A percentile compares a stretch with the other conserved stretches of the same genome.
Conservation (phyloP, 1,284 basidiomycete species). For the Cystobasidium slooffiae region DNA sequence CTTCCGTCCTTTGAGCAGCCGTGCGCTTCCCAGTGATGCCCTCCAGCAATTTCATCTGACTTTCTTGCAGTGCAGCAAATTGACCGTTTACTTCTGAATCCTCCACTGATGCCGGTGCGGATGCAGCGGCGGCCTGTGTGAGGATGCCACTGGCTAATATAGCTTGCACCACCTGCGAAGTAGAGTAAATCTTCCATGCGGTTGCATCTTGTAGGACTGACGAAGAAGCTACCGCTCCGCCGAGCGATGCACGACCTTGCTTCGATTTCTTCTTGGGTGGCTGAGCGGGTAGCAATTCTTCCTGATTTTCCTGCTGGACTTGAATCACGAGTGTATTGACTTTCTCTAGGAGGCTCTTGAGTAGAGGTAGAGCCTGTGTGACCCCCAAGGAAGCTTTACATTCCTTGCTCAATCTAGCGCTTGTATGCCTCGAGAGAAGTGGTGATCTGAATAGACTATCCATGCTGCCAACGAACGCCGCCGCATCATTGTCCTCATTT, state of each 20-base stretch:
- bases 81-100: no score
- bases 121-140: not conserved
- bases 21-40: no score
- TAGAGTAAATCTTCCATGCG: not conserved
- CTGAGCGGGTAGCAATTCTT: not conserved
- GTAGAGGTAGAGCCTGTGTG: slow-evolving; percentile 15
- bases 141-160: not conserved
- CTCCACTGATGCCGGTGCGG: no score
- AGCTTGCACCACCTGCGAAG: not conserved
- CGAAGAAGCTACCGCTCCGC: not conserved
- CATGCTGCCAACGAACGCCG: not conserved
- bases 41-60: no score
- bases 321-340: not conserved
- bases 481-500: not conserved
- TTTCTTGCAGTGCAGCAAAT: no score
- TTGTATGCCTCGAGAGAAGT: slow-evolving; percentile 12
- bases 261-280: slow-evolving; percentile 29
- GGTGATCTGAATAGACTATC: slow-evolving; percentile 19
- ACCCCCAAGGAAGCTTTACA: slow-evolving; percentile 18
- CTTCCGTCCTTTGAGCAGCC: no score
- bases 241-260: not conserved
- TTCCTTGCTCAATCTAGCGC: slow-evolving; percentile 15
- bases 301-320: not conserved
- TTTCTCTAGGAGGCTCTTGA: not conserved
- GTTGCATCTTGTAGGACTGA: not conserved